Percentiles rank a stretch among this genome's conserved stretches.
Evolutionary conservation across 805 yeast genomes (phyloP).

Genomic region (Wickerhamiella siamensis): DNA sequence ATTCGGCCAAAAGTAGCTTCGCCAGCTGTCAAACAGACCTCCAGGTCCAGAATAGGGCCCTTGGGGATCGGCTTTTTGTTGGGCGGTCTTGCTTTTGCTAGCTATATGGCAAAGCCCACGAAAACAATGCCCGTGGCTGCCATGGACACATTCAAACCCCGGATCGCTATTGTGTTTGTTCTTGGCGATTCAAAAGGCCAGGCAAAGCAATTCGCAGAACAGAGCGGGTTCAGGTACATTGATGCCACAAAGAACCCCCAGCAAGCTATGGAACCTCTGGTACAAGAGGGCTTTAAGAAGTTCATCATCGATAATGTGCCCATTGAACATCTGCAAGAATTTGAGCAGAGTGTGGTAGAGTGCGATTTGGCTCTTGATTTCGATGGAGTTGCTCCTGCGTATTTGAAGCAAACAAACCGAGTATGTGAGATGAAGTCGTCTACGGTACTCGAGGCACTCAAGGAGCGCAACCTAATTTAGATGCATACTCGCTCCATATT

Average conservation of each 20-base stretch:
- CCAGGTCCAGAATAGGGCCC: background rate
- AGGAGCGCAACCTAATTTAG: constrained; percentile 7
- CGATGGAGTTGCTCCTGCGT: background rate
- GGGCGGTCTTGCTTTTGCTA: constrained; percentile 15
- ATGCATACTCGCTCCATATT: background rate
- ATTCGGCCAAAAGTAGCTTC: constrained; percentile 1
- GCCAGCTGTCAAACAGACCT: background rate
- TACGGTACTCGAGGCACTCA: constrained; percentile 5
- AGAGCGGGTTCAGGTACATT: constrained; percentile 10
- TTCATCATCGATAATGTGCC: constrained; percentile 14
- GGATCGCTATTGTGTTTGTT: constrained; percentile 15
- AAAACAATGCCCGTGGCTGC: constrained; percentile 14
- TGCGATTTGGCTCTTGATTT: constrained; percentile 16
- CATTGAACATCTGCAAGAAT: background rate
- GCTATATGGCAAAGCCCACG: constrained; percentile 14
- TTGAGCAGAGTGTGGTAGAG: constrained; percentile 13
- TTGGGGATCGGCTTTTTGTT: constrained; percentile 9
- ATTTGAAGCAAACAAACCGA: background rate
- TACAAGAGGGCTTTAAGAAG: constrained; percentile 12
- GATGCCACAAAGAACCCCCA: constrained; percentile 2
- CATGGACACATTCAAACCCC: constrained; percentile 15
- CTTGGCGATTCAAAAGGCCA: constrained; percentile 13
- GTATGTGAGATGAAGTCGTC: background rate
- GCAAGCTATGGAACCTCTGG: constrained; percentile 8
- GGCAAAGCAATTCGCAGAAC: constrained; percentile 7